phyloP scores from a whole-genome alignment of 2,329 filamentous ascomycete genomes.

The Volutella citrinella region DNA sequence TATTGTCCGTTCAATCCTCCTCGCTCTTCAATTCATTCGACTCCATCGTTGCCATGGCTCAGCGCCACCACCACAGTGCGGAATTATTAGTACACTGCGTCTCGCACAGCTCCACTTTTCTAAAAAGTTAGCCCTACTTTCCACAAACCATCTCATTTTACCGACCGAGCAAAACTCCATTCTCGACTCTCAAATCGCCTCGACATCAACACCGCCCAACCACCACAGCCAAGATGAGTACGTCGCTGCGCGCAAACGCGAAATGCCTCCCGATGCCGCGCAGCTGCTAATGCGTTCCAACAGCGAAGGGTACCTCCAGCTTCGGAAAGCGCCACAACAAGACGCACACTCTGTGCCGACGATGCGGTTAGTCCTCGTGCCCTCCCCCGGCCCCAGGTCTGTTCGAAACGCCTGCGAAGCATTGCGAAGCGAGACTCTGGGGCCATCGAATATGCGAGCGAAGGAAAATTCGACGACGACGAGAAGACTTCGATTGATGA shows the following conservation, averaged over 20 bases:
- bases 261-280: conserved; percentile 11
- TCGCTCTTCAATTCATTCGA: too few species aligned
- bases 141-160: too few species aligned
- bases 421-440: conserved; percentile 11
- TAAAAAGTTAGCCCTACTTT: too few species aligned
- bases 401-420: conserved; percentile 12
- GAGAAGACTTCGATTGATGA: too few species aligned
- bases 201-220: conserved; percentile 38
- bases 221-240: conserved; percentile 58
- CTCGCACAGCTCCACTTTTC: too few species aligned
- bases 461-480: too few species aligned
- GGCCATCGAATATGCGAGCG: conserved; percentile 10
- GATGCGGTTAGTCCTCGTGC: conserved; percentile 74
- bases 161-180: too few species aligned
- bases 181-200: too few species aligned
- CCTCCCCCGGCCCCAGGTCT: conserved; percentile 9
- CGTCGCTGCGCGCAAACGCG: conserved; percentile 30
- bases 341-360: conserved; percentile 97
- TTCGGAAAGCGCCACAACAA: conserved; percentile 82
- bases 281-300: conserved; percentile 26
- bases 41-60: too few species aligned
- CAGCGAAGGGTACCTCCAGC: conserved; percentile 58
- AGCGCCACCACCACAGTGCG: too few species aligned
- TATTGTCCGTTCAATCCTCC: too few species aligned
- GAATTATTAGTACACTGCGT: too few species aligned